Evolutionary conservation across 306 rosid species (phyloP), one percentile per base, ranked within the genome.

Genomic region (Adenanthera pavonina): DNA sequence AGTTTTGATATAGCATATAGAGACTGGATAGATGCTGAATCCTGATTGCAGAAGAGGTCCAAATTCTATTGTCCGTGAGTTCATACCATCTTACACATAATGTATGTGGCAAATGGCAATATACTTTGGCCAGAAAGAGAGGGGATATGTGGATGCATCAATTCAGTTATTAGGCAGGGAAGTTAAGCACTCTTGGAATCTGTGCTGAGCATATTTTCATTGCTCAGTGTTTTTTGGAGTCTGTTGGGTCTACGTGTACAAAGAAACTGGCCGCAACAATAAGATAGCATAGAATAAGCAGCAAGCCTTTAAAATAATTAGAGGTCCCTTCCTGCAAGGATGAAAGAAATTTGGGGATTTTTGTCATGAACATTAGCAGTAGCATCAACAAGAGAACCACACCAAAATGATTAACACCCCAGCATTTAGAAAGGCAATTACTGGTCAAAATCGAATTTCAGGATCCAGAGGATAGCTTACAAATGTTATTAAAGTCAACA

Each of bases 241-340:
- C 95, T 61, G 82, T 74, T 77, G 92, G 94, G 86, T 94, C 98
- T 19, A 92, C 85, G 17, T 94, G 98, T 38, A 94, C 95, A 51
- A 89, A 94, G 80, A 92, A 94, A 80, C 96, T 94, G 87, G 98
- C 97, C 51, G 97, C 98, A 64, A 94, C 98, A 36, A 94, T 94
- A 65, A 94, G 97, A 83, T 94, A 94, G 91, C 98, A 91, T 35
- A 94, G 87, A 57, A 94, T 82, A 78, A 94, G 97, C 98, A 94
- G 92, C 91, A 94, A 85, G 59, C 98, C 98, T 81, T 94, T 94
- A 64, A 94, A 94, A 84, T 94, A 92, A 87, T 89, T 92, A 69
- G 98, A 94, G 44, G 94, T 89, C 79, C 98, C 98, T 81, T 94
- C 97, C 98, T 94, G 88, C 82, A 86, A 67, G 25, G 33, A 69